phyloP scores from a whole-genome alignment of 345 rosid species.

The Kandelia obovata region DNA sequence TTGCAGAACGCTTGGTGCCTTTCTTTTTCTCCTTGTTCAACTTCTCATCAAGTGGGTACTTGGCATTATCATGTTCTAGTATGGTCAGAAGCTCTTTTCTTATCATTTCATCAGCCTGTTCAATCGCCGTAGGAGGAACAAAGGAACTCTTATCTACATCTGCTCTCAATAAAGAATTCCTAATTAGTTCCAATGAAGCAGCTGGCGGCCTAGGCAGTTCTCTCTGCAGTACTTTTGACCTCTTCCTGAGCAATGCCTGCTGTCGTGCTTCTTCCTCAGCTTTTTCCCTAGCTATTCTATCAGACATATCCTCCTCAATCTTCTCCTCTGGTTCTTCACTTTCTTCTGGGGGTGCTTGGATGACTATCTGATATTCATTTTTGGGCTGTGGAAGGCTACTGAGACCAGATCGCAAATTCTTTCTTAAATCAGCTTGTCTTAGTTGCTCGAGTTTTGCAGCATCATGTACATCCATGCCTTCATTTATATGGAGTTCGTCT shows the following conservation, averaged over 20 bases:
- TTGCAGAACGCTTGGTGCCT: conserved; percentile 59
- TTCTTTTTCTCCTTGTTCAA: conserved; percentile 66
- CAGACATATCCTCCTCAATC: conserved; percentile 99
- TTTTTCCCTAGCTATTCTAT: conserved; percentile 76
- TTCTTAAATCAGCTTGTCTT: conserved; percentile 75
- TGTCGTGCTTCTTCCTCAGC: conserved; percentile 92
- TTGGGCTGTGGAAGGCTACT: conserved; percentile 83
- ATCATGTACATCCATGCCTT: conserved; percentile 78
- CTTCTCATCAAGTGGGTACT: conserved; percentile 94
- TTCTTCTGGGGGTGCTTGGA: conserved; percentile 76
- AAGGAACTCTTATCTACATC: conserved; percentile 91
- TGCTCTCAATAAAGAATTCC: conserved; percentile 67
- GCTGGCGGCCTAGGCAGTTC: conserved; percentile 94
- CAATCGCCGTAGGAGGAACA: conserved; percentile 82
- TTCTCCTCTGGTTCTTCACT: conserved; percentile 84
- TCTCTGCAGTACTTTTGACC: conserved; percentile 97
- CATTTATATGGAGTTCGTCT: conserved; percentile 94
- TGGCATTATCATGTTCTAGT: conserved; percentile 91
- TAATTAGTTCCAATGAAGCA: conserved; percentile 81
- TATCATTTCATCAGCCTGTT: conserved; percentile 90
- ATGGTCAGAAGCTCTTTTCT: conserved; percentile 69
- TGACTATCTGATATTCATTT: conserved; percentile 89
- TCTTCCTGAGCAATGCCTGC: conserved; percentile 83
- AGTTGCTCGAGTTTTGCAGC: conserved; percentile 69
- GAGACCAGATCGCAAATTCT: conserved; percentile 74